Evolutionary conservation across 2,329 filamentous ascomycete species (phyloP).

Genomic region (Fusarium clavum): DNA sequence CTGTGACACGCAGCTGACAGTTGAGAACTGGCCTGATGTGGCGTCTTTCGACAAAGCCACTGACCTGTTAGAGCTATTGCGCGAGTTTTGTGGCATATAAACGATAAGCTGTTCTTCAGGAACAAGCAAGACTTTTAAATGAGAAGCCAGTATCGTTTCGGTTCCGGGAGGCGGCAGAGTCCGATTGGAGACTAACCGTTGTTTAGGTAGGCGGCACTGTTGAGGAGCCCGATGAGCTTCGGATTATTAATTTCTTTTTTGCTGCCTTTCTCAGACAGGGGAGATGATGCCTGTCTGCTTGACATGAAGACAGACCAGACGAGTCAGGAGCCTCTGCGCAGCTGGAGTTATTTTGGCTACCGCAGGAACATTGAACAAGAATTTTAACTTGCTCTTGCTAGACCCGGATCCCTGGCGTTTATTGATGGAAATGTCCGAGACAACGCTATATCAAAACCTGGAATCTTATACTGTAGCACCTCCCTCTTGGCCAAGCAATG

Average conservation of each 20-base stretch:
- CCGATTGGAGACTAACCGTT: constrained; percentile 5
- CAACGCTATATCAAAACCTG: constrained; percentile 13
- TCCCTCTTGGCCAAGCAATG: background rate
- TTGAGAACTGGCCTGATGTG: constrained; percentile 16
- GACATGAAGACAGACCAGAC: background rate
- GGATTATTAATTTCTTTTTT: constrained; percentile 21
- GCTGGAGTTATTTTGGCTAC: constrained; percentile 24
- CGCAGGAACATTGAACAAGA: background rate
- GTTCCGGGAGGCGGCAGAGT: constrained; percentile 23
- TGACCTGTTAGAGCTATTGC: constrained; percentile 1
- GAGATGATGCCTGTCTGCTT: background rate
- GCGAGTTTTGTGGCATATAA: constrained; percentile 28
- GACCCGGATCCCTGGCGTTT: constrained; percentile 10
- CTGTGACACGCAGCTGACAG: constrained; percentile 21
- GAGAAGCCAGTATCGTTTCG: constrained; percentile 12
- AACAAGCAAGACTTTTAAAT: constrained; percentile 23
- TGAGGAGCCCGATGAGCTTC: constrained; percentile 33
- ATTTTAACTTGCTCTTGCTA: constrained; percentile 13
- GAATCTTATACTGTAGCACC: background rate
- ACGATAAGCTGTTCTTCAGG: constrained; percentile 25
- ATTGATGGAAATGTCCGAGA: constrained; percentile 27
- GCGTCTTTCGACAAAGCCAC: constrained; percentile 9
- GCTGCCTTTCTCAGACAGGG: background rate
- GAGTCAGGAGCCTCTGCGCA: constrained; percentile 1
- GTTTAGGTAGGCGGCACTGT: background rate